Evolutionary conservation across 345 rosid genomes (phyloP), one percentile per base, ranked within the genome.

Genomic region (Aurinia saxatilis): DNA sequence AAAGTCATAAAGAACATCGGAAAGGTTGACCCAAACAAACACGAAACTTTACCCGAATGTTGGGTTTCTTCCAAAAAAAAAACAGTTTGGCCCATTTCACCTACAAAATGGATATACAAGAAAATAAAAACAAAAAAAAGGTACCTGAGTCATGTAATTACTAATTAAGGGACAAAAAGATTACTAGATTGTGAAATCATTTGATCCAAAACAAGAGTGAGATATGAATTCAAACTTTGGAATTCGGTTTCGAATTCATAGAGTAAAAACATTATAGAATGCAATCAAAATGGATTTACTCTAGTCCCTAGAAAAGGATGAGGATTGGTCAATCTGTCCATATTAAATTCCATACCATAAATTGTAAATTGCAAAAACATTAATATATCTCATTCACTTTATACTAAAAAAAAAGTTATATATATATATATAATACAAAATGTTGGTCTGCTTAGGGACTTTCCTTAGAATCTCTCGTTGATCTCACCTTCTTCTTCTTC

Each of bases 401-500:
- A 50, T 59, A 62, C 52, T 49, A 35, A 52, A 0, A 2, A 51
- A 34, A 35, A 10, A 23, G 6, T 39, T 4, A 13, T 2, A 59
- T 52, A 16, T 35, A 62, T 54, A 62, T 70, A 62, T 37, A 27
- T n/a, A 4, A 50, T 18, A 70, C 68, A 55, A 54, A 27, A 27
- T 27, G 31, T 44, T 57, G 66, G 54, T 56, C 40, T 16, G 48
- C 48, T 62, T 53, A 35, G 13, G 50, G 51, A 29, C 62, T 50
- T 57, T 29, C 35, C n/a, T 18, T 12, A n/a, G 50, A 38, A 48
- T 50, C 47, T 60, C 59, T 36, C 65, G 16, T 71, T 51, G 75
- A 72, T 72, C 72, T 65, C 71, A 57, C 53, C 15, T 56, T 49
- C 62, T 52, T n/a, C n/a, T n/a, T n/a, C n/a, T 35, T 44, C 50